Conservation (phyloP, 164 flowering plant genomes). For the Vitis amurensis region DNA sequence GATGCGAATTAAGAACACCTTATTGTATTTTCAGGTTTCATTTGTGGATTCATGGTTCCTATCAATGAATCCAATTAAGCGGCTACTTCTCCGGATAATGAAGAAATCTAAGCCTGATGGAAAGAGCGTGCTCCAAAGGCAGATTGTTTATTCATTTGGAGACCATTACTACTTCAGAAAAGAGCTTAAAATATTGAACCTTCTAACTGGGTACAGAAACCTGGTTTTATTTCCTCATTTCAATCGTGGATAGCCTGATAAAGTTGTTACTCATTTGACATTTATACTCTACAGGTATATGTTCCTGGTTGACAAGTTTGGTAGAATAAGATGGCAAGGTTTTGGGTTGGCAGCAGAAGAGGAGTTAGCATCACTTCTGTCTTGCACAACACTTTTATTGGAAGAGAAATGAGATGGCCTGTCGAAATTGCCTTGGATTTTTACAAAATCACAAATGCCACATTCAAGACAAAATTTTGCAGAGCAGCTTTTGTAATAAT, state of each 20-base stretch:
- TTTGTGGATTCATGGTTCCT: slow-evolving; percentile 85
- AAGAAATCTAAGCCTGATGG: slow-evolving; percentile 53
- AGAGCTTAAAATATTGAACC: slow-evolving; percentile 89
- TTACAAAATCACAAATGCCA: no score
- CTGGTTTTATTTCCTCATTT: neutral
- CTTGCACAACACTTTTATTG: slow-evolving; percentile 71
- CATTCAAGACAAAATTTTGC: no score
- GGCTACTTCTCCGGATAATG: slow-evolving; percentile 67
- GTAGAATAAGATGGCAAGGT: slow-evolving; percentile 98
- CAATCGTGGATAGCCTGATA: neutral
- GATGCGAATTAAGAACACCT: neutral
- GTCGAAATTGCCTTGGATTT: neutral
- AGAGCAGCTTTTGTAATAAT: no score
- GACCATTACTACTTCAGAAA: slow-evolving; percentile 94
- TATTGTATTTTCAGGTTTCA: slow-evolving; percentile 58
- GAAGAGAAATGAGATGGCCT: slow-evolving; percentile 50
- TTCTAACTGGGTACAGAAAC: slow-evolving; percentile 79
- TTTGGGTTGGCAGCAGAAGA: slow-evolving; percentile 74
- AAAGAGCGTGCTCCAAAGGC: slow-evolving; percentile 44
- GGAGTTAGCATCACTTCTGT: slow-evolving; percentile 70
- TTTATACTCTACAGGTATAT: slow-evolving; percentile 54
- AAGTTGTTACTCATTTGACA: neutral
- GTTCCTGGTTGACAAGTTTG: slow-evolving; percentile 79
- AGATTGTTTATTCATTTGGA: slow-evolving; percentile 84
- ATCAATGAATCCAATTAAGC: slow-evolving; percentile 61